Conservation (phyloP, 208 protist genomes). For the Leishmania turanica region DNA sequence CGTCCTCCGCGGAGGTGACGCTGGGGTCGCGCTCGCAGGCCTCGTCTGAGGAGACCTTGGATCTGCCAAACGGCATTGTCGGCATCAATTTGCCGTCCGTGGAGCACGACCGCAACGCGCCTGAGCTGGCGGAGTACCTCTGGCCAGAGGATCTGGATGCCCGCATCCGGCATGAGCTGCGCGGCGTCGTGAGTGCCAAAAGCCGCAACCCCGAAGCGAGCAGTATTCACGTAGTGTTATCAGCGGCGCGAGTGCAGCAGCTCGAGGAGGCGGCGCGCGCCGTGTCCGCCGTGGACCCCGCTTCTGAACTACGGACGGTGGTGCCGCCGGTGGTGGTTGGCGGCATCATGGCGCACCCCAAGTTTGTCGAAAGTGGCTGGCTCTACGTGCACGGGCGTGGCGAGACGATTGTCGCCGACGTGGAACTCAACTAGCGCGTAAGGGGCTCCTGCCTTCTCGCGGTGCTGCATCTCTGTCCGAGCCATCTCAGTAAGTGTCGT, state of each 20-base stretch:
- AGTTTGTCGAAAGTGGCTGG: conserved; percentile 13
- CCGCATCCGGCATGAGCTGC: conserved; percentile 51
- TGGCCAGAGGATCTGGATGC: conserved; percentile 45
- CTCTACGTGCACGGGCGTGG: conserved; percentile 35
- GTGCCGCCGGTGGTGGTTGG: conserved; percentile 5
- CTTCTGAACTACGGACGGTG: neutral
- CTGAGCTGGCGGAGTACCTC: conserved; percentile 27
- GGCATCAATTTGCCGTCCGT: conserved; percentile 4
- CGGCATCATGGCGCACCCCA: conserved; percentile 15
- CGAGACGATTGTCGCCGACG: conserved; percentile 9
- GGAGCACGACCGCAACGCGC: conserved; percentile 13
- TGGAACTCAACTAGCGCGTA: conserved; percentile 8
- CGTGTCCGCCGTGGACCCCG: neutral
- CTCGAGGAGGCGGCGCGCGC: conserved; percentile 14
- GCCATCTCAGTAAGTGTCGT: neutral
- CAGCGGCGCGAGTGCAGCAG: conserved; percentile 10
- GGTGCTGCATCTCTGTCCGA: neutral
- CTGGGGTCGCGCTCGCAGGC: neutral
- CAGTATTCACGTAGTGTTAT: conserved; percentile 19
- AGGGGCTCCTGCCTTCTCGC: neutral
- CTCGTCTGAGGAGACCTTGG: neutral
- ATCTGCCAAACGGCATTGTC: neutral
- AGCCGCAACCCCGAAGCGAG: neutral
- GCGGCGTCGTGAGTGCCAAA: conserved; percentile 13
- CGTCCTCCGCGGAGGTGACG: neutral